Evolutionary conservation across 768 basidiomycete species (phyloP).

Genomic region (Steccherinum ochraceum): DNA sequence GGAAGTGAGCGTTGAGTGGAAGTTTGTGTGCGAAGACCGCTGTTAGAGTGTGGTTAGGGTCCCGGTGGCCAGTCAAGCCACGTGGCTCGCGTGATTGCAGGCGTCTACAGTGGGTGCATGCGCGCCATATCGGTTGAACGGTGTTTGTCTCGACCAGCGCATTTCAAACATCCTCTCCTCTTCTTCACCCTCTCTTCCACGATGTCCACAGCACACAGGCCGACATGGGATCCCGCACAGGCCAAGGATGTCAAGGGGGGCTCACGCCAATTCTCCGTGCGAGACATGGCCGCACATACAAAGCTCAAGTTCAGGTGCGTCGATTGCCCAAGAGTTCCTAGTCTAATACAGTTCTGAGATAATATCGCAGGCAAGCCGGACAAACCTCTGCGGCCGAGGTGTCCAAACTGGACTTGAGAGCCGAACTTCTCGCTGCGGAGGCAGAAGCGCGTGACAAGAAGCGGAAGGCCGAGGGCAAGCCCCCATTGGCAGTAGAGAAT

Average conservation of each 20-base stretch:
- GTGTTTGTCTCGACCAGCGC: too few species aligned
- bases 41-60: too few species aligned
- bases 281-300: constrained; percentile 92
- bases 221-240: constrained; percentile 97
- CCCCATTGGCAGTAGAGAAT: constrained; percentile 30
- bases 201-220: constrained; percentile 91
- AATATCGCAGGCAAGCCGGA: constrained; percentile 69
- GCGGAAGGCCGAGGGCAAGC: constrained; percentile 78
- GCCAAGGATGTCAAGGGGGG: constrained; percentile 89
- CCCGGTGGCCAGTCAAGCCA: too few species aligned
- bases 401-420: constrained; percentile 69
- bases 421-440: constrained; percentile 82
- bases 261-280: constrained; percentile 87
- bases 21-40: too few species aligned
- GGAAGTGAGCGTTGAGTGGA: too few species aligned
- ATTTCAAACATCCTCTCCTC: too few species aligned
- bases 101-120: too few species aligned
- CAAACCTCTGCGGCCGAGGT: constrained; percentile 82
- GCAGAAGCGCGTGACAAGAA: constrained; percentile 86
- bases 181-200: too few species aligned
- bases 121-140: too few species aligned
- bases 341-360: background rate
- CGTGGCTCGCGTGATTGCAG: too few species aligned
- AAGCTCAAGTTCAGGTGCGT: constrained; percentile 92
- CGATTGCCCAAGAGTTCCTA: background rate